Percentiles rank a stretch among this genome's conserved stretches.
Evolutionary conservation across 164 flowering plant genomes (phyloP).

Genomic region (Malania oleifera): DNA sequence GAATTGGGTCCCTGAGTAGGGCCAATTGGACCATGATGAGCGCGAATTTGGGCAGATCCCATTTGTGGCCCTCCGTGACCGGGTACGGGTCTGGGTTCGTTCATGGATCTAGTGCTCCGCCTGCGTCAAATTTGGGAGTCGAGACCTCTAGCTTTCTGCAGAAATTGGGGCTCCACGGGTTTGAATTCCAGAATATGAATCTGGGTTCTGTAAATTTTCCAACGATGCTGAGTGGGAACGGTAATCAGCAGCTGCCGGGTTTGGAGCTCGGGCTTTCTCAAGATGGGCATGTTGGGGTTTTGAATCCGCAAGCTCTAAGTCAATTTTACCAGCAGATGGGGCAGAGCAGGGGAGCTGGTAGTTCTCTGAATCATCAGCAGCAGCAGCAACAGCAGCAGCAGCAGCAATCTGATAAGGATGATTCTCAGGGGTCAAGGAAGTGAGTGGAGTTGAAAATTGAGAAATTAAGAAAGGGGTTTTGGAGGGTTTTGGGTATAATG

Average conservation of each 20-base stretch:
- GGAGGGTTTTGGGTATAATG: no score
- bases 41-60: slow-evolving; percentile 20
- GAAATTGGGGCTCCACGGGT: slow-evolving; percentile 29
- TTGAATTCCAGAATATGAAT: slow-evolving; percentile 26
- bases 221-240: background rate
- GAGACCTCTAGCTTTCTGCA: slow-evolving; percentile 11
- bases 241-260: slow-evolving; percentile 1
- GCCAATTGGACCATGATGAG: slow-evolving; percentile 16
- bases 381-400: no score
- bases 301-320: background rate
- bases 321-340: background rate
- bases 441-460: no score
- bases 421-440: background rate
- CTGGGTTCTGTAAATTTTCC: background rate
- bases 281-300: slow-evolving; percentile 2
- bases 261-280: slow-evolving; percentile 5
- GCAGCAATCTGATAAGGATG: background rate
- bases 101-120: slow-evolving; percentile 16
- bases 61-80: slow-evolving; percentile 19
- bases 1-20: slow-evolving; percentile 12
- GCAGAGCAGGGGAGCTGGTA: no score
- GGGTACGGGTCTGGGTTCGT: slow-evolving; percentile 28
- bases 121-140: slow-evolving; percentile 14
- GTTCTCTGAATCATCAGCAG: no score
- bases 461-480: no score